Evolutionary conservation across 139 green algal genomes (phyloP).

Genomic region (Chlamydomonas sphaeroides): DNA sequence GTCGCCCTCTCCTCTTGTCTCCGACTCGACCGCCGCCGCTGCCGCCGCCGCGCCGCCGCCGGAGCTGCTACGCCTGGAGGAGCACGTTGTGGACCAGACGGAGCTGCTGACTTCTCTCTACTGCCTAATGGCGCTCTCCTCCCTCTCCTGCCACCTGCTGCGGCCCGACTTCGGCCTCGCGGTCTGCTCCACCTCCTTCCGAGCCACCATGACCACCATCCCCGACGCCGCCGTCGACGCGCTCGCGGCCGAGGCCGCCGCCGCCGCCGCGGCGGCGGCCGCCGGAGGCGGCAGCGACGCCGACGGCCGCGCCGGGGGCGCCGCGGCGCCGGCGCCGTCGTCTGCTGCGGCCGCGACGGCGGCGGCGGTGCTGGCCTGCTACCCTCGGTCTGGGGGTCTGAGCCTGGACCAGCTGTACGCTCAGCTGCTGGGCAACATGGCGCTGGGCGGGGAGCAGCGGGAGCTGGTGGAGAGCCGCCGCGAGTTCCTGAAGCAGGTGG

Average conservation of each 20-base stretch:
- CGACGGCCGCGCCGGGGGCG: background rate
- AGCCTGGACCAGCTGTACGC: conserved; percentile 28
- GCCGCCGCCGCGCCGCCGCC: background rate
- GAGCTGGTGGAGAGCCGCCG: conserved; percentile 19
- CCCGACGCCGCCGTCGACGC: background rate
- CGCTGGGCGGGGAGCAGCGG: conserved; percentile 15
- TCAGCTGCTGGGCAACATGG: conserved; percentile 30
- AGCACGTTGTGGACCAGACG: conserved; percentile 20
- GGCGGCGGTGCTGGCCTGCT: conserved; percentile 9
- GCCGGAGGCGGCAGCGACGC: background rate
- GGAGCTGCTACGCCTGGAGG: conserved; percentile 13
- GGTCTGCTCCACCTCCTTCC: conserved; percentile 17
- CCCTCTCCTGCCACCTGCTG: conserved; percentile 14
- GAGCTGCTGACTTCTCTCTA: conserved; percentile 28
- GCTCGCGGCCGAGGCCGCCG: conserved; percentile 2
- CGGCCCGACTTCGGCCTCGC: conserved; percentile 10
- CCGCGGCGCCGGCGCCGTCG: background rate
- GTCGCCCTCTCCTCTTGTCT: too few relatives aligned
- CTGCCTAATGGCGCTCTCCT: conserved; percentile 23
- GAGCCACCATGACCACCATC: conserved; percentile 1
- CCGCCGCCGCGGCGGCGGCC: too few relatives aligned
- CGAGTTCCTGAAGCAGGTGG: conserved; percentile 37
- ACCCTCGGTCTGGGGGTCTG: conserved; percentile 3
- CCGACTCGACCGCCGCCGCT: background rate
- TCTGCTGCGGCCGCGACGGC: conserved; percentile 21